Conservation (phyloP, 225 moss, liverwort and hornwort species). For the Physcomitrellopsis africana region DNA sequence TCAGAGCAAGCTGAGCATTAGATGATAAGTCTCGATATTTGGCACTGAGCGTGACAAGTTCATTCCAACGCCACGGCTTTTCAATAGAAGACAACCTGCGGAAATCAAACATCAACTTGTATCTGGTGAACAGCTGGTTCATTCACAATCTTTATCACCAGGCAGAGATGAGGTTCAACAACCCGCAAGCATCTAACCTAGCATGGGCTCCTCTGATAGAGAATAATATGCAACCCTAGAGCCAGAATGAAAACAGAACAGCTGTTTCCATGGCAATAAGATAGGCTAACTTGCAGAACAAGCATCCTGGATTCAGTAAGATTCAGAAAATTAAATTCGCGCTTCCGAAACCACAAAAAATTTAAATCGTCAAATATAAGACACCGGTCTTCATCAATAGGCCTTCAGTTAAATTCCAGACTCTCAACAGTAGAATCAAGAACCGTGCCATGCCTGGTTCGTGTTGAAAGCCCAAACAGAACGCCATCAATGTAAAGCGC, state of each 20-base stretch:
- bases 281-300: slow-evolving; percentile 2
- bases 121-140: slow-evolving; percentile 1
- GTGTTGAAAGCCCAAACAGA: slow-evolving; percentile 92
- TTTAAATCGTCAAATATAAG: not conserved
- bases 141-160: not conserved
- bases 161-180: not conserved
- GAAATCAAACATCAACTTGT: not conserved
- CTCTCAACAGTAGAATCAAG: too few relatives aligned
- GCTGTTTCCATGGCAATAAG: not conserved
- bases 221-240: not conserved
- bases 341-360: not conserved
- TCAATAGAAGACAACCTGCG: slow-evolving; percentile 90
- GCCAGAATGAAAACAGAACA: not conserved
- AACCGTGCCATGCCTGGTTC: slow-evolving; percentile 65
- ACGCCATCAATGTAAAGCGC: slow-evolving; percentile 87
- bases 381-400: not conserved
- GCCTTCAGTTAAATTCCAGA: not conserved
- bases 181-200: not conserved
- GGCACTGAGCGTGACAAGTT: slow-evolving; percentile 86
- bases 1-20: slow-evolving; percentile 89
- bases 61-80: slow-evolving; percentile 94
- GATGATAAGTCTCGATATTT: slow-evolving; percentile 92
- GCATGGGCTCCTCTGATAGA: not conserved
- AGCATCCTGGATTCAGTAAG: too few relatives aligned
- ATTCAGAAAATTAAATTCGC: not conserved